Base-by-base conservation (phyloP, 2,329 filamentous ascomycete genomes). In the Claviceps spartinae region DNA sequence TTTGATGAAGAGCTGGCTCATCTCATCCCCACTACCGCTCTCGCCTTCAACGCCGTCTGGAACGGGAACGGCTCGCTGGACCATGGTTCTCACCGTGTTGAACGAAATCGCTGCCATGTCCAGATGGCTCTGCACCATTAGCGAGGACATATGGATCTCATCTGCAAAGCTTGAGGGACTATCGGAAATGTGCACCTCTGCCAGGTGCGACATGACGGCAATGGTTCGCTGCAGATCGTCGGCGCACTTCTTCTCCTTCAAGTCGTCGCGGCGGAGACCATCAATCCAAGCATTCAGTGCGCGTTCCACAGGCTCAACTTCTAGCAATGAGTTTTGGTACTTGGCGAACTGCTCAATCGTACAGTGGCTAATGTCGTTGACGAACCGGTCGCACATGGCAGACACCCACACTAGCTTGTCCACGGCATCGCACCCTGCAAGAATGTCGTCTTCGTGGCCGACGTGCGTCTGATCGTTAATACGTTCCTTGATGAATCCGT, bases 221-320 rank as follows among this genome's bases (percentile, higher is more conserved):
- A 94, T 86, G 6, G 87, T 91, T 51, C 86, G 81, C 61, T 91
- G 83, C 40, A 97, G 73, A 63, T 95, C 88, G 24, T 81, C 80
- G 0, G 86, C 83, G 62, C 89, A 89, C 60, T 88, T 84, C 65
- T 85, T 81, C 68, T 91, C 86, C 67, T 89, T 89, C 48, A 97
- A 71, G 52, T 95, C 89, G 59, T 95, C 89, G 50, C 82, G 82
- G 57, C 88, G 83, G 51, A 96, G 66, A 5, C 81, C 81, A 57
- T 96, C 90, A 52, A 97, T 86, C 81, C 89, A 95, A 52, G 78
- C 79, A 62, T 95, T 95, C 48, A 97, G 70, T 0, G 87, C 86
- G 53, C 89, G 79, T 69, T 98, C 93, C 11, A 97, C 88, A 0
- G 90, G 88, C 63, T 95, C 88, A 49, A 97, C 74, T 66, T 97